Percentiles rank a stretch among this genome's conserved stretches.
These are phyloP conservation scores for Oidiodendron maius DNA, from an alignment of 495 filamentous ascomycete genomes.

Conservation along the genomic window DNA sequence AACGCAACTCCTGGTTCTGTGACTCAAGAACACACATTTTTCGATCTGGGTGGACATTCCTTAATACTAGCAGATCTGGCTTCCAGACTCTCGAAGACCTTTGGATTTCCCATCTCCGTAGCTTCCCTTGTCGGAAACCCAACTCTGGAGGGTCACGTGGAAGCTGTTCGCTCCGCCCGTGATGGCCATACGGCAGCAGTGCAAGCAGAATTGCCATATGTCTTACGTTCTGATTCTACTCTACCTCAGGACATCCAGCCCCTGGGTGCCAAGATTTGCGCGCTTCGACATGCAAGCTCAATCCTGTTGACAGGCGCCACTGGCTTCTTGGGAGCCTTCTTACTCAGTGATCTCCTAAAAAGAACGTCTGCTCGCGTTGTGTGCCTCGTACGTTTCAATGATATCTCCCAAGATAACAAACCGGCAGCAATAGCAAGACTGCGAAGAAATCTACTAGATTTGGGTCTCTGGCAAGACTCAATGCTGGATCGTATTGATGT, in stretches of 20 bases:
- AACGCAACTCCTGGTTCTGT: slow-evolving; percentile 46
- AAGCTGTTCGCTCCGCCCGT: slow-evolving; percentile 49
- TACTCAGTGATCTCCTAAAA: slow-evolving; percentile 33
- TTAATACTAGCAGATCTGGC: slow-evolving; percentile 61
- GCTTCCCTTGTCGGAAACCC: slow-evolving; percentile 55
- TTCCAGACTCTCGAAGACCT: slow-evolving; percentile 47
- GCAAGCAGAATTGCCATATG: slow-evolving; percentile 57
- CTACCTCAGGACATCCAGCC: slow-evolving; percentile 54
- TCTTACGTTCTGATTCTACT: slow-evolving; percentile 51
- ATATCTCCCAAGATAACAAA: slow-evolving; percentile 47
- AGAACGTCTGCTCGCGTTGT: slow-evolving; percentile 57
- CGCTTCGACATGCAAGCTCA: slow-evolving; percentile 50
- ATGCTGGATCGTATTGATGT: slow-evolving; percentile 65
- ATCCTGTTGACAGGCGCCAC: slow-evolving; percentile 37
- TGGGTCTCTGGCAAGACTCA: slow-evolving; percentile 60
- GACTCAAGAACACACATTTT: slow-evolving; percentile 60
- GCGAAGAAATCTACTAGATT: slow-evolving; percentile 55
- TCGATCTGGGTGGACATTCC: slow-evolving; percentile 65
- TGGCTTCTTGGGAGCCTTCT: slow-evolving; percentile 35
- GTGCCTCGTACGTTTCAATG: slow-evolving; percentile 59
- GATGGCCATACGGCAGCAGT: slow-evolving; percentile 62
- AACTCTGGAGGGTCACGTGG: slow-evolving; percentile 54
- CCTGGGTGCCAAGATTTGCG: slow-evolving; percentile 33
- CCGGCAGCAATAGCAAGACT: slow-evolving; percentile 50
- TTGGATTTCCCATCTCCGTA: slow-evolving; percentile 57